Base-by-base conservation (phyloP, 2,329 filamentous ascomycete species). In the Fusarium bactridioides region DNA sequence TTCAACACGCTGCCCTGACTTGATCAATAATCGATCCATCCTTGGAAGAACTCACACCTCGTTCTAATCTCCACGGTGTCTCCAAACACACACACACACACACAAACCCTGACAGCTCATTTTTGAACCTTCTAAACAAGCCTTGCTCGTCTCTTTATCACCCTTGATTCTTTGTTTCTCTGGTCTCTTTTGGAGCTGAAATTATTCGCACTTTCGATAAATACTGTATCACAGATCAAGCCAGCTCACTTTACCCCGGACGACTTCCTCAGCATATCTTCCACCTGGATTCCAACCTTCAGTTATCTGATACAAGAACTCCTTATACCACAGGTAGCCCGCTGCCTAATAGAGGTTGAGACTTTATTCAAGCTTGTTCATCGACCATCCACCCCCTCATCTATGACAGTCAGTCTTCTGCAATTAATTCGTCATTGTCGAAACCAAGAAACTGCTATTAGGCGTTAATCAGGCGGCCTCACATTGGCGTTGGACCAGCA, bases 1-100 rank as follows among this genome's bases (percentile, higher is more conserved):
- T 73, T 58, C 60, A 73, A 71, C 41, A 60, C 25, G 35, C 35
- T 59, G 57, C 66, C 61, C 53, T 73, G 65, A 70, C 54, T 44
- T 70, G 65, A 70, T 73, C 70, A 72, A 56, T 40, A 59, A 57
- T 43, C 57, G 21, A 56, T 31, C 50, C 23, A 27, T 53, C 23
- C 59, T 53, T 23, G 21, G 33, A 45, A 31, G 54, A 63, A 31
- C 51, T 59, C 45, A 48, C 54, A 48, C 37, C 61, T 65, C 41
- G n/a, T 29, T 47, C 48, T 56, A 33, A 56, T 38, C 61, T 66
- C 48, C 11, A 38, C 37, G 45, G 57, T 38, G 40, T 64, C 37
- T 21, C 29, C 50, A 69, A 41, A 23, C 27, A 41, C n/a, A 64
- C 25, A 64, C 35, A 41, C 56, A 38, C 44, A 55, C 41, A 55